Conservation (phyloP, 2,329 filamentous ascomycete genomes). For the Fusarium nodosum region DNA sequence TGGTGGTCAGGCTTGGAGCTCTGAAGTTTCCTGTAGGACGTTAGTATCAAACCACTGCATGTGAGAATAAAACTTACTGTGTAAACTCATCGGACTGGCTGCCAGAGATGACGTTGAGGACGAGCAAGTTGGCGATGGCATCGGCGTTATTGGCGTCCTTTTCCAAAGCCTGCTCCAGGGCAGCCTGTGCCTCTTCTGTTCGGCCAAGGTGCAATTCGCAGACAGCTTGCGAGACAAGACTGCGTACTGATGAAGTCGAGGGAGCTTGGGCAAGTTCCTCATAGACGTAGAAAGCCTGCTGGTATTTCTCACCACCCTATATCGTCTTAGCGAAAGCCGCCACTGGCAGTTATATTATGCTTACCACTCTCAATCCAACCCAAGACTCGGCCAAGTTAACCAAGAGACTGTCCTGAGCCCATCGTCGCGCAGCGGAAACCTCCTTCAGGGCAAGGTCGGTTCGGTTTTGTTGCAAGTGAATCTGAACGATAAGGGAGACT, state of each 20-base stretch:
- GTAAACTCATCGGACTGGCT: slow-evolving; percentile 75
- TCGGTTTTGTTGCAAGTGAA: slow-evolving; percentile 91
- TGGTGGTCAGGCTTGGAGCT: slow-evolving; percentile 75
- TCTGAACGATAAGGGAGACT: slow-evolving; percentile 90
- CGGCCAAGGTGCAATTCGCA: slow-evolving; percentile 92
- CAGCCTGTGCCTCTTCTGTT: slow-evolving; percentile 88
- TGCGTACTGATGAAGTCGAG: slow-evolving; percentile 80
- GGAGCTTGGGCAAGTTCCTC: slow-evolving; percentile 94
- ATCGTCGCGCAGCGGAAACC: slow-evolving; percentile 85
- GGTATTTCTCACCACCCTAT: slow-evolving; percentile 94
- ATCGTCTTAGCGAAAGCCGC: slow-evolving; percentile 47
- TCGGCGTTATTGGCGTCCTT: slow-evolving; percentile 79
- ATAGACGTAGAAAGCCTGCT: slow-evolving; percentile 96
- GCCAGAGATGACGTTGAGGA: slow-evolving; percentile 82
- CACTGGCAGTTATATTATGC: slow-evolving; percentile 13
- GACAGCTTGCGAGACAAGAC: slow-evolving; percentile 88
- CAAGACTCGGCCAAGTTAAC: slow-evolving; percentile 96
- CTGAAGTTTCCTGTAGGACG: slow-evolving; percentile 64
- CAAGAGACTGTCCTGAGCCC: slow-evolving; percentile 94
- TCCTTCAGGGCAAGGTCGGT: slow-evolving; percentile 92
- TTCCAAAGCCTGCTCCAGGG: slow-evolving; percentile 82
- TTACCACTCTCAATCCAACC: slow-evolving; percentile 88
- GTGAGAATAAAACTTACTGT: slow-evolving; percentile 63
- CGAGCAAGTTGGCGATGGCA: slow-evolving; percentile 85
- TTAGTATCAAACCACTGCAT: slow-evolving; percentile 43